A percentile compares a stretch with the other conserved stretches of the same genome.
phyloP scores from a whole-genome alignment of 768 basidiomycete species.

The Tylopilus vinaceipallidus region DNA sequence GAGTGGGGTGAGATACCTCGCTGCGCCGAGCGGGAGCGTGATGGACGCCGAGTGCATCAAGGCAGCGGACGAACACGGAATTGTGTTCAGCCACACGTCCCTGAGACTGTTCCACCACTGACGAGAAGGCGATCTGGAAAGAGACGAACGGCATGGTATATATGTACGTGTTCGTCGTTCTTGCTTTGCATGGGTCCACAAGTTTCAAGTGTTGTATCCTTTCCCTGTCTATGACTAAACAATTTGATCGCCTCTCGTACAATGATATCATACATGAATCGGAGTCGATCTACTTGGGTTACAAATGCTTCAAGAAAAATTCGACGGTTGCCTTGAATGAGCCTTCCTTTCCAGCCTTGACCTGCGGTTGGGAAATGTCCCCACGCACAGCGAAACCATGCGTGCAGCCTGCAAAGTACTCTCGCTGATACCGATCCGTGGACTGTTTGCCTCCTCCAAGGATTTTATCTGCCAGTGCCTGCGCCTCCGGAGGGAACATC shows the following conservation, averaged over 20 bases:
- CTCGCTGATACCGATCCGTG: conserved; percentile 43
- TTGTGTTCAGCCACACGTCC: conserved; percentile 89
- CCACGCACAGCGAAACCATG: conserved; percentile 57
- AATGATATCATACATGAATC: no score
- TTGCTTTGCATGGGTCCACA: no score
- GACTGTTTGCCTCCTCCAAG: background rate
- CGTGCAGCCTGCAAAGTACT: conserved; percentile 45
- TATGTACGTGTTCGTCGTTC: background rate
- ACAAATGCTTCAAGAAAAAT: conserved; percentile 41
- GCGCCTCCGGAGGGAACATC: no score
- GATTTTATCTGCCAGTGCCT: no score
- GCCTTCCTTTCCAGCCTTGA: conserved; percentile 62
- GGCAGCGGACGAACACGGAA: conserved; percentile 89
- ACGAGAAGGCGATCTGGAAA: conserved; percentile 7
- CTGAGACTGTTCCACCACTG: conserved; percentile 90
- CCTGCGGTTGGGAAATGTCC: conserved; percentile 44
- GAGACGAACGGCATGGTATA: background rate
- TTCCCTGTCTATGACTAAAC: no score
- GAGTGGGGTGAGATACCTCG: conserved; percentile 91
- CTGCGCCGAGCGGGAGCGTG: conserved; percentile 89
- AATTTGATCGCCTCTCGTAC: no score
- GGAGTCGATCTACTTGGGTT: no score
- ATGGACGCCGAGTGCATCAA: conserved; percentile 98
- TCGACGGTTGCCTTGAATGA: conserved; percentile 55
- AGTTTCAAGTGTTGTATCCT: no score